These are phyloP conservation scores for Skeletonema grethae DNA, from an alignment of 108 stramenopile genomes.

Conservation along the genomic window DNA sequence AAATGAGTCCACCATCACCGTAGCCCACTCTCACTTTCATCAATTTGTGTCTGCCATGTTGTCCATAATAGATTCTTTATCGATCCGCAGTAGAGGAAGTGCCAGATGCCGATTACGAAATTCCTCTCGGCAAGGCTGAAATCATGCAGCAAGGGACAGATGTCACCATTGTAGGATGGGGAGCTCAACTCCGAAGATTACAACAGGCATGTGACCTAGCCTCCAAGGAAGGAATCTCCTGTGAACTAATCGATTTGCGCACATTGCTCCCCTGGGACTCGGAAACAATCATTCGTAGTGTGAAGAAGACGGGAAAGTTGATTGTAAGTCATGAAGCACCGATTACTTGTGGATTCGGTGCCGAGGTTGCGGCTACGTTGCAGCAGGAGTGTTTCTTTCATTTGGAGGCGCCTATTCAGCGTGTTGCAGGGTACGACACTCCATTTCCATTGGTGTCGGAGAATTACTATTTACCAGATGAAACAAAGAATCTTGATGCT, in stretches of 20 bases:
- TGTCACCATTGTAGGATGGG: slow-evolving; percentile 96
- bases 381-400: slow-evolving; percentile 86
- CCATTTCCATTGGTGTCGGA: slow-evolving; percentile 96
- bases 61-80: slow-evolving; percentile 72
- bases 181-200: slow-evolving; percentile 84
- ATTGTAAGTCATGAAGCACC: slow-evolving; percentile 97
- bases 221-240: slow-evolving; percentile 74
- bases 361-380: slow-evolving; percentile 86
- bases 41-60: background rate
- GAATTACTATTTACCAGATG: slow-evolving; percentile 91
- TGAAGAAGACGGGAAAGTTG: slow-evolving; percentile 93
- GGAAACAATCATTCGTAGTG: slow-evolving; percentile 78
- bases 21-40: no score
- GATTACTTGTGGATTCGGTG: slow-evolving; percentile 91
- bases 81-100: slow-evolving; percentile 95
- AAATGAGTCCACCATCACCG: no score
- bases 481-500: slow-evolving; percentile 90
- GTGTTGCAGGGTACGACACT: slow-evolving; percentile 96
- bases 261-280: slow-evolving; percentile 95
- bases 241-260: slow-evolving; percentile 96
- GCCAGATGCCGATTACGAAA: slow-evolving; percentile 91
- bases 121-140: slow-evolving; percentile 91
- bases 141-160: slow-evolving; percentile 85
- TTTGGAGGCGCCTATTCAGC: slow-evolving; percentile 92
- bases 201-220: slow-evolving; percentile 81